Percentiles rank a stretch among this genome's conserved stretches.
phyloP scores from a whole-genome alignment of 352 stramenopile species.

The Pythium coloratum region DNA sequence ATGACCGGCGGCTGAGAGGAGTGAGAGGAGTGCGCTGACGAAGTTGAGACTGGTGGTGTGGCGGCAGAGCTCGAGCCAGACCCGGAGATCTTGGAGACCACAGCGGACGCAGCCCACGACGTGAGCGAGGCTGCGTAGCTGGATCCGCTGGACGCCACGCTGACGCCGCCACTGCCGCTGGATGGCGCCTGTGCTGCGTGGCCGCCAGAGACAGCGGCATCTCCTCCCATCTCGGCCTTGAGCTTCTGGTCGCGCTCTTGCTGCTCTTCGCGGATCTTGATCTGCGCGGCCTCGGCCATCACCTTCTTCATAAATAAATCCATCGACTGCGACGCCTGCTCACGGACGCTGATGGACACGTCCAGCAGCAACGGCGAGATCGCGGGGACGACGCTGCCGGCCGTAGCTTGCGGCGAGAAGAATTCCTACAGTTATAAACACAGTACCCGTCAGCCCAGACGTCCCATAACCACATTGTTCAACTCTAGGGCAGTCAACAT shows the following conservation, averaged over 20 bases:
- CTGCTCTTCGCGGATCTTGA: constrained; percentile 75
- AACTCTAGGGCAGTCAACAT: constrained; percentile 12
- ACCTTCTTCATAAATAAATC: constrained; percentile 84
- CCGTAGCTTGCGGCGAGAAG: constrained; percentile 73
- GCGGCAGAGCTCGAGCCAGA: constrained; percentile 34
- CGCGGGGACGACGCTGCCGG: constrained; percentile 69
- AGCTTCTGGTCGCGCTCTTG: constrained; percentile 64
- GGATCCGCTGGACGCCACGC: constrained; percentile 23
- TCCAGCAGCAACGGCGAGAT: constrained; percentile 81
- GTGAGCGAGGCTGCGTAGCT: constrained; percentile 68
- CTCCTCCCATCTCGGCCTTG: constrained; percentile 40
- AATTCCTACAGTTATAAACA: constrained; percentile 42
- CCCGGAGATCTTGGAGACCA: constrained; percentile 68
- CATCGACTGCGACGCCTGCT: constrained; percentile 76
- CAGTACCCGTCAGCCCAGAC: too few relatives aligned
- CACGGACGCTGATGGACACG: constrained; percentile 73
- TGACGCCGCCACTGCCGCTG: constrained; percentile 12
- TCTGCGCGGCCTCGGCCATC: constrained; percentile 68
- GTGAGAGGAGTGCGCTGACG: constrained; percentile 18
- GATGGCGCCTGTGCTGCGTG: not conserved
- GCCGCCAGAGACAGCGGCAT: constrained; percentile 25
- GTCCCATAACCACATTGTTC: too few relatives aligned
- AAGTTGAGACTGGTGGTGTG: constrained; percentile 19
- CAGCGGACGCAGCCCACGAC: constrained; percentile 72
- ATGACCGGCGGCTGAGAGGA: not conserved